Conservation (phyloP, 2,329 filamentous ascomycete genomes). For the Aspergillus aculeatinus region DNA sequence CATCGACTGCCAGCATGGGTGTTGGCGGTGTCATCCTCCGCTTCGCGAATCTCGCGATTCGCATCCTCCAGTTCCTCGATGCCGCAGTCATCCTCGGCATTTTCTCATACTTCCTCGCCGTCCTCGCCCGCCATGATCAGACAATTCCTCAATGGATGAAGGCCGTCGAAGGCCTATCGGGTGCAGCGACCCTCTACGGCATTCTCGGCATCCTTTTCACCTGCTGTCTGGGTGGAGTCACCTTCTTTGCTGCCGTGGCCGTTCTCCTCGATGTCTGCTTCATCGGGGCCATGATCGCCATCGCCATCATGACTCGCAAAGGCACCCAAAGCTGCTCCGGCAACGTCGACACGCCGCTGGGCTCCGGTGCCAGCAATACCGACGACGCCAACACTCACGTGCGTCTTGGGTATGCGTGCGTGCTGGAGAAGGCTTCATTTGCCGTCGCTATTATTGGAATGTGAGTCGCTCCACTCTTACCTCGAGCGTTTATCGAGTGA, state of each 20-base stretch:
- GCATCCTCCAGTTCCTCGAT: conserved; percentile 71
- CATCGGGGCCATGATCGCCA: conserved; percentile 73
- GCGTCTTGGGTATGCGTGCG: conserved; percentile 63
- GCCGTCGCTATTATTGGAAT: conserved; percentile 75
- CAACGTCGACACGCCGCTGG: conserved; percentile 66
- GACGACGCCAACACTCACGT: conserved; percentile 50
- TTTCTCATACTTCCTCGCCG: conserved; percentile 81
- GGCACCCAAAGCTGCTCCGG: conserved; percentile 68
- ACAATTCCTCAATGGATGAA: conserved; percentile 64
- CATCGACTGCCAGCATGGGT: conserved; percentile 52
- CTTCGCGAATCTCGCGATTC: conserved; percentile 67
- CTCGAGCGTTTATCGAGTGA: neutral
- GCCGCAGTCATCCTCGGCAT: conserved; percentile 72
- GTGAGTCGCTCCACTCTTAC: conserved; percentile 48
- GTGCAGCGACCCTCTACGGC: conserved; percentile 72
- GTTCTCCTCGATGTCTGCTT: conserved; percentile 77
- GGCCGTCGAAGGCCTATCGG: conserved; percentile 76
- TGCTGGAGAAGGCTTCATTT: conserved; percentile 72
- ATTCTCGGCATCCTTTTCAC: conserved; percentile 70
- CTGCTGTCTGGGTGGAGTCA: conserved; percentile 74
- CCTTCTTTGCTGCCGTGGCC: conserved; percentile 69
- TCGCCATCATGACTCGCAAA: conserved; percentile 70
- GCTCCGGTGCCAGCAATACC: conserved; percentile 57
- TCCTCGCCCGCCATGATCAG: conserved; percentile 64
- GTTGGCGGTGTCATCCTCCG: conserved; percentile 65